Percentiles rank a stretch among this genome's conserved stretches.
Conservation (phyloP, 768 basidiomycete species). For the Mrakia gelida region DNA sequence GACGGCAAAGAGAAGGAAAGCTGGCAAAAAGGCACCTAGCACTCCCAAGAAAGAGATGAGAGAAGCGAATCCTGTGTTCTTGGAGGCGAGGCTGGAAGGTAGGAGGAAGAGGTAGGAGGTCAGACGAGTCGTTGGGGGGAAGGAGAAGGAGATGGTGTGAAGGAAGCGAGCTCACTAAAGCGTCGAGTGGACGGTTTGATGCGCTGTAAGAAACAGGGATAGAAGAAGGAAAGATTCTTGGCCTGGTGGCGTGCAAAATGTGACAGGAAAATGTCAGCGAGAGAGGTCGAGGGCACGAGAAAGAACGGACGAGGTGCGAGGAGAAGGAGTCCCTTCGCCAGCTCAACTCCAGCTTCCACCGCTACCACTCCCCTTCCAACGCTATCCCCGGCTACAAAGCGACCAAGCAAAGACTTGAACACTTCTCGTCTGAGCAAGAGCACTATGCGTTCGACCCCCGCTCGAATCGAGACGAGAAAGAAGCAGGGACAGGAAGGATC, state of each 20-base stretch:
- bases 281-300: too few species aligned
- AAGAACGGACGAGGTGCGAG: too few species aligned
- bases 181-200: slow-evolving; percentile 44
- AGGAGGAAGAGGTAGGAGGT: background rate
- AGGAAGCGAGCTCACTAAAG: slow-evolving; percentile 33
- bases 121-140: background rate
- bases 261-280: background rate
- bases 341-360: too few species aligned
- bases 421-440: too few species aligned
- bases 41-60: slow-evolving; percentile 35
- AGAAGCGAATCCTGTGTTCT: slow-evolving; percentile 42
- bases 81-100: slow-evolving; percentile 36
- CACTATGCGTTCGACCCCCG: too few species aligned
- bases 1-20: slow-evolving; percentile 5
- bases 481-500: background rate
- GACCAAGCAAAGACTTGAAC: too few species aligned
- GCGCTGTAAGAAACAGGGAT: slow-evolving; percentile 43
- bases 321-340: too few species aligned
- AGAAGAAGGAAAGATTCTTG: slow-evolving; percentile 45
- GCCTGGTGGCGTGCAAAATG: slow-evolving; percentile 1
- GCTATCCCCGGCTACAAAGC: too few species aligned
- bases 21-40: slow-evolving; percentile 11
- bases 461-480: background rate
- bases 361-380: too few species aligned
- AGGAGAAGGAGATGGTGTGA: background rate